Base-by-base conservation (phyloP, 2,329 filamentous ascomycete genomes). In the Torrubiella hemipterigena region DNA sequence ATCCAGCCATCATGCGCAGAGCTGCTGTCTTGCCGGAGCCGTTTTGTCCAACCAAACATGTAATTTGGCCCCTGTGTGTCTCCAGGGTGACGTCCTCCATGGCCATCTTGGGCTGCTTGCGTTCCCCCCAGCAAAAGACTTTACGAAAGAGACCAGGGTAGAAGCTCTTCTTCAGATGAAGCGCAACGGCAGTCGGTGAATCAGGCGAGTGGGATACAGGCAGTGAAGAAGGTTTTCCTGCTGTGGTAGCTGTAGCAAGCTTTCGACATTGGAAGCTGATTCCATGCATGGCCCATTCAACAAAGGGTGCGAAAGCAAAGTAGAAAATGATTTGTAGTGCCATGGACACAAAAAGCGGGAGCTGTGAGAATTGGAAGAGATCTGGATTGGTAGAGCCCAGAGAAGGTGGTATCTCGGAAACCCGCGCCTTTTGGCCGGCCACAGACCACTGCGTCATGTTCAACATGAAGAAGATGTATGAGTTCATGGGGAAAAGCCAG, bases 401-500 rank as follows among this genome's bases (percentile, higher is more conserved):
- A 89, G 66, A 0, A 69, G 73, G 30, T 85, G 81, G 73, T 2
- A 86, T 45, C 4, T 61, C 55, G 65, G 76, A 87, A 1, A 69
- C 65, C 40, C 67, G 73, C 4, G 62, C 51, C 0, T 81, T 78
- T 0, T 81, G 71, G 2, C 60, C 57, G 54, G 39, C 82, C 69
- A 0, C 75, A 67, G 0, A 69, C 59, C 27, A 63, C 43, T 14
- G 71, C 61, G 35, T 77, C 52, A 35, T 65, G 61, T 52, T 93
- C 80, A 52, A 69, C 45, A 83, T 65, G 42, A 75, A 73, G 19
- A 81, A 72, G 39, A 74, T 65, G 50, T 84, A 86, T 49, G 77
- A 82, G 16, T 84, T 77, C 47, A 83, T 89, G 46, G 85, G 89
- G 64, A 84, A 87, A 0, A 84, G 80, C 3, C 81, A 73, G 47